Percentiles rank a stretch among this genome's conserved stretches.
These are phyloP conservation scores for Fusarium mangiferae DNA, from an alignment of 2,329 filamentous ascomycete genomes.

Conservation along the genomic window DNA sequence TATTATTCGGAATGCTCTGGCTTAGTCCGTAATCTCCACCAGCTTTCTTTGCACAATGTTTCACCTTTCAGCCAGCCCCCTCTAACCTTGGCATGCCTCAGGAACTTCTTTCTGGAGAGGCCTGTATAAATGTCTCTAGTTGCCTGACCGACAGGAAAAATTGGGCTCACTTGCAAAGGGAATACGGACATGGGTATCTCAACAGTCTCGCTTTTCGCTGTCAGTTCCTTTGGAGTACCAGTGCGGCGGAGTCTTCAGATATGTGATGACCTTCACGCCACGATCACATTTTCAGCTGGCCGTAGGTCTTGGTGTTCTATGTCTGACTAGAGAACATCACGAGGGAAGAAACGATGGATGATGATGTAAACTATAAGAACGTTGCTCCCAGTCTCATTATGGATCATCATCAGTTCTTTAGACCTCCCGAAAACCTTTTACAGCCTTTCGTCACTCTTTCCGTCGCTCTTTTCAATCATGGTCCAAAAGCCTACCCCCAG, in stretches of 20 bases:
- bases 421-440: fast-evolving
- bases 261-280: neutral
- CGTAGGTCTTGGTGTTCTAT: too few relatives aligned
- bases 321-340: fast-evolving
- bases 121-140: neutral
- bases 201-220: neutral
- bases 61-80: neutral
- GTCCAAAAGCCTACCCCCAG: neutral
- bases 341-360: fast-evolving
- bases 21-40: neutral
- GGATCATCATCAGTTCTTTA: neutral
- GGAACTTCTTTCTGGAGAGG: fast-evolving
- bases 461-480: neutral
- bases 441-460: neutral
- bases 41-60: neutral
- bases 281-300: neutral
- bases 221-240: fast-evolving
- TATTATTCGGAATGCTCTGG: neutral
- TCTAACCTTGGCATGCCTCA: neutral
- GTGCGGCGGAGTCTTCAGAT: too few relatives aligned
- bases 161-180: neutral
- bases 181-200: neutral
- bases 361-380: neutral
- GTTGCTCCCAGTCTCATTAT: fast-evolving
- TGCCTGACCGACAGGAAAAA: fast-evolving